Base-by-base conservation (phyloP, 2,329 filamentous ascomycete genomes). In the Aspergillus spinulosporus region DNA sequence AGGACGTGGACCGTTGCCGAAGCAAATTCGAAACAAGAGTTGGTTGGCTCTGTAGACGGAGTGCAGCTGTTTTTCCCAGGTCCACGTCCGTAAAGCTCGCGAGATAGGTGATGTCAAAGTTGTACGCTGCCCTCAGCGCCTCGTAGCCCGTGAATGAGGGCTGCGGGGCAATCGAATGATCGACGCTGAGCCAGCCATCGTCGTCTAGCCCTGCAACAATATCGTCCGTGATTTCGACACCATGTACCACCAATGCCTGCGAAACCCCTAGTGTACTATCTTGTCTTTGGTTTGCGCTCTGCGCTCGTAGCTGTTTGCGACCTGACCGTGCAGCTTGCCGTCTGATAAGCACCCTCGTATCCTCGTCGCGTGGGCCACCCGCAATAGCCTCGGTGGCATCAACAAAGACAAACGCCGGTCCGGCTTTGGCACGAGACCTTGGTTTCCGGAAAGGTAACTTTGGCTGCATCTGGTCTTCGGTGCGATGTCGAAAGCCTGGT, bases 261-360 rank as follows among this genome's bases (percentile, higher is more conserved):
- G 42, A 29, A 7, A n/a, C 43, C 12, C 11, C 43, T 4, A 11
- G 11, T 5, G 26, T 14, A 45, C 28, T 11, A n/a, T 29, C 12
- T 9, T 29, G 28, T 11, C 7, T 5, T 7, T 31, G 43, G 0
- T 6, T 34, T 8, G 31, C 44, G 15, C 12, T 47, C 12, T 47
- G 44, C 7, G 14, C 21, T 8, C 32, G 46, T 12, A 37, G 46
- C 5, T 48, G 31, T 36, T 48, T 48, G 14, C 46, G 46, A 7
- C 46, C 46, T 36, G 46, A 48, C n/a, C 46, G 32, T 26, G 46
- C 46, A 48, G 46, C 46, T 11, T 48, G 46, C 15, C 46, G 46
- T 26, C 46, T 36, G 15, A 48, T 28, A 5, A 48, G 15, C 9
- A 36, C 29, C 5, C 32, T 36, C 14, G 46, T 5, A n/a, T 48